These are phyloP conservation scores for Camptophora hylomeconis DNA, from an alignment of 2,329 filamentous ascomycete species.

Conservation along the genomic window DNA sequence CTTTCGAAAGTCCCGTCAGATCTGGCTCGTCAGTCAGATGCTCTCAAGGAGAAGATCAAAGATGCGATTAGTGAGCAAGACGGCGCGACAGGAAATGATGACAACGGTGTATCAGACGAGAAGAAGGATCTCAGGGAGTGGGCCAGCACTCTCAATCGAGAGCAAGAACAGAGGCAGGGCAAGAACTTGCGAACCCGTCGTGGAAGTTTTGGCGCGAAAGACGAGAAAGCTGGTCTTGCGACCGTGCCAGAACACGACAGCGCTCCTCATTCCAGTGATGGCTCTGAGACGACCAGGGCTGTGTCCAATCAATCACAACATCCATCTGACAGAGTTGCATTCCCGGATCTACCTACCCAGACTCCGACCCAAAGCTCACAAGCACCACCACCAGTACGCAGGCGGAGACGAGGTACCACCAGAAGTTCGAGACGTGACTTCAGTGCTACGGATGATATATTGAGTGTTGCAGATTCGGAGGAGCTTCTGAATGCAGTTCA, in stretches of 20 bases:
- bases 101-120: conserved; percentile 12
- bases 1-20: conserved; percentile 18
- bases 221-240: conserved; percentile 13
- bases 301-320: too few relatives aligned
- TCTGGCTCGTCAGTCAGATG: conserved; percentile 20
- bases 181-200: conserved; percentile 17
- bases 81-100: conserved; percentile 10
- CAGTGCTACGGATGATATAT: conserved; percentile 56
- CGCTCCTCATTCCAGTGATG: conserved; percentile 5
- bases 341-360: too few relatives aligned
- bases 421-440: conserved; percentile 34
- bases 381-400: conserved; percentile 21
- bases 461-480: conserved; percentile 64
- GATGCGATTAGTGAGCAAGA: conserved; percentile 9
- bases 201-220: conserved; percentile 3
- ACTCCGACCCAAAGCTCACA: conserved; percentile 25
- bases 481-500: conserved; percentile 70
- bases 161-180: conserved; percentile 23
- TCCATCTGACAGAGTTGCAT: too few relatives aligned
- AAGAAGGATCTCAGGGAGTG: conserved; percentile 24
- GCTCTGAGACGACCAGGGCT: conserved; percentile 19
- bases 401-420: conserved; percentile 32
- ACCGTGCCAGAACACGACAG: conserved; percentile 14
- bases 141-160: conserved; percentile 22
- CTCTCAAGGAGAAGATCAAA: conserved; percentile 22